Conservation (phyloP, 2,329 filamentous ascomycete species). For the Xylariaceae sp. region DNA sequence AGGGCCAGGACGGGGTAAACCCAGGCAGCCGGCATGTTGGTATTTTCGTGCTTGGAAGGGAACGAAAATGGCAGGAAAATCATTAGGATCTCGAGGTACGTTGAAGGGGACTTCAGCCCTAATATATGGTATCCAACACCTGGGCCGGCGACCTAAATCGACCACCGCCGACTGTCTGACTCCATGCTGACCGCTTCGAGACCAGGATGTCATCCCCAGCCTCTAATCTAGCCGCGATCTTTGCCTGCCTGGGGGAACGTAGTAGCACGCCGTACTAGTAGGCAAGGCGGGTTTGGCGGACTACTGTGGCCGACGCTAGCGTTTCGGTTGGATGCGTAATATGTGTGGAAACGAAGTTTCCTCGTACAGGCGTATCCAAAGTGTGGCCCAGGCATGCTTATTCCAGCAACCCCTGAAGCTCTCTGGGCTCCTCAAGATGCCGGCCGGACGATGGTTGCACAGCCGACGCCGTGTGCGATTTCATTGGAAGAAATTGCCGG, state of each 20-base stretch:
- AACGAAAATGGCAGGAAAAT: conserved; percentile 13
- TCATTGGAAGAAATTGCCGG: conserved; percentile 18
- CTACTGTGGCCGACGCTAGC: conserved; percentile 15
- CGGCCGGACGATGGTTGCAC: conserved; percentile 19
- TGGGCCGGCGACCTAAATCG: conserved; percentile 1
- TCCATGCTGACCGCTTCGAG: conserved; percentile 23
- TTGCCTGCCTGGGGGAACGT: conserved; percentile 1
- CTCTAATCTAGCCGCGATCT: conserved; percentile 6
- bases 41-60: conserved; percentile 12
- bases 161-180: conserved; percentile 21
- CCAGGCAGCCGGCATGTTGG: conserved; percentile 27
- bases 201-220: conserved; percentile 18
- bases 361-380: conserved; percentile 12
- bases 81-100: not conserved
- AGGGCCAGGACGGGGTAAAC: conserved; percentile 28
- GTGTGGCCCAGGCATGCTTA: conserved; percentile 21
- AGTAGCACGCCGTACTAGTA: no score
- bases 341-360: conserved; percentile 12
- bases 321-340: conserved; percentile 16
- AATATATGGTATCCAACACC: conserved; percentile 16
- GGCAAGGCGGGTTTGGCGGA: conserved; percentile 10
- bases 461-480: conserved; percentile 5
- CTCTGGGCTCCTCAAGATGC: conserved; percentile 18
- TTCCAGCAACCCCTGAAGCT: conserved; percentile 15
- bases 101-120: conserved; percentile 11